A percentile compares a stretch with the other conserved stretches of the same genome.
Evolutionary conservation across 73 alveolate species (phyloP).

Genomic region (Blepharisma stoltei): DNA sequence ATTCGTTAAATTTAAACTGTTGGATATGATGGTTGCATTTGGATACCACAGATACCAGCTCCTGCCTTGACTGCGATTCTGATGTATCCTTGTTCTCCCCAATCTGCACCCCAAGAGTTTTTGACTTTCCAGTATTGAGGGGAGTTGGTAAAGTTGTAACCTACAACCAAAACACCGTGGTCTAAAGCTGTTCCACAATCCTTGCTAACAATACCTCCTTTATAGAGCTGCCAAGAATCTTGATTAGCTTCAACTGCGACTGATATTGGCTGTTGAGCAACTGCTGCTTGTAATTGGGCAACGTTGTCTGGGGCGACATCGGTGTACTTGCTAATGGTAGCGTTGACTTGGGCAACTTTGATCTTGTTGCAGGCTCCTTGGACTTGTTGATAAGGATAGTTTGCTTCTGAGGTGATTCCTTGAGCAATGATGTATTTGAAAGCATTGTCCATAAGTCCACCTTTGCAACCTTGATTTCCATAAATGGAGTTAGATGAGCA

Average conservation of each 20-base stretch:
- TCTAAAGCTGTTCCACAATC: slow-evolving; percentile 47
- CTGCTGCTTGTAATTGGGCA: slow-evolving; percentile 31
- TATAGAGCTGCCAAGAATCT: slow-evolving; percentile 59
- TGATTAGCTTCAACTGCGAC: slow-evolving; percentile 41
- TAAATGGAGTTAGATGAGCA: slow-evolving; percentile 69
- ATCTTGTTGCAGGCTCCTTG: slow-evolving; percentile 20
- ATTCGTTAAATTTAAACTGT: too few species aligned
- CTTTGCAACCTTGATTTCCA: slow-evolving; percentile 77
- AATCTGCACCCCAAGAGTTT: slow-evolving; percentile 92
- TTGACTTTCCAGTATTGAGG: slow-evolving; percentile 65
- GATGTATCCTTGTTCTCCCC: slow-evolving; percentile 93
- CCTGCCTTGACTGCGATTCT: slow-evolving; percentile 62
- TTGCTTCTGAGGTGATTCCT: slow-evolving; percentile 25
- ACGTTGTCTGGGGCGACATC: slow-evolving; percentile 5
- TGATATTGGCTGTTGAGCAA: slow-evolving; percentile 38
- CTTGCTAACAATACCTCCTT: slow-evolving; percentile 58
- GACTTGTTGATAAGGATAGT: slow-evolving; percentile 31
- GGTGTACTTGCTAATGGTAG: not conserved
- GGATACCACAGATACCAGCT: slow-evolving; percentile 29
- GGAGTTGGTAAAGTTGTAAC: slow-evolving; percentile 47
- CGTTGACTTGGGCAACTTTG: not conserved
- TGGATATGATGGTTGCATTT: too few species aligned
- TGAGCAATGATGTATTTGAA: slow-evolving; percentile 43
- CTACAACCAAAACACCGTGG: slow-evolving; percentile 88
- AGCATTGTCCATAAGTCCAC: slow-evolving; percentile 71